Evolutionary conservation across 805 yeast species (phyloP), one percentile per base, ranked within the genome.

Genomic region (Nakazawaea peltata): DNA sequence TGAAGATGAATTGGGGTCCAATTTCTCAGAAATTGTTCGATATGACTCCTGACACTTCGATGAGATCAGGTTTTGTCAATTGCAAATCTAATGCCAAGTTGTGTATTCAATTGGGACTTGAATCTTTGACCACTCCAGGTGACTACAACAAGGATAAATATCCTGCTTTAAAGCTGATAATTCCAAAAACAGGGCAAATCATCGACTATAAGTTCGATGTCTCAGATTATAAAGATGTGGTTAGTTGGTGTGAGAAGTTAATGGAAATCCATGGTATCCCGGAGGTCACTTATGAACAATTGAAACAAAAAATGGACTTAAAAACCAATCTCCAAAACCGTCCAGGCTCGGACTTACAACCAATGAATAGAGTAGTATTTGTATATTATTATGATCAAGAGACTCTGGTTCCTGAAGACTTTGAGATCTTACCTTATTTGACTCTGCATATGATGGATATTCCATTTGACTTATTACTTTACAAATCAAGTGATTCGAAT

Each of bases 361-460:
- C 40, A 19, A 57, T 54, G 19, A 57, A 78, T 48, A 52, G 64
- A 26, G 57, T 77, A 3, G 63, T 76, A 0, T 70, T 79, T 42
- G 65, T 80, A 4, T 77, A 69, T 43, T 57, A 63, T 31, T 72
- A 66, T 47, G 78, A 76, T 39, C 54, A 56, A n/a, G 64, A 67
- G 14, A 59, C 73, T 0, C 58, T 59, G 4, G 63, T 74, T 1
- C 64, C 63, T 2, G 92, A 83, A 49, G 92, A 83, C 53, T 69
- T 67, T 43, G 69, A 69, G 19, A 54, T 81, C 4, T 57, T 83
- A 39, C 76, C 79, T 5, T 69, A 77, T 44, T 45, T 83, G 28
- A 53, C 78, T 28, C 81, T 78, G 36, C 75, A 74, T 10, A 56
- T 79, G 15, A 72, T 81, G 41, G 63, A 71, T 37, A 54, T 78